Percentiles rank a stretch among this genome's conserved stretches.
phyloP scores from a whole-genome alignment of 2,329 filamentous ascomycete species.

The Aspergillus sp. region DNA sequence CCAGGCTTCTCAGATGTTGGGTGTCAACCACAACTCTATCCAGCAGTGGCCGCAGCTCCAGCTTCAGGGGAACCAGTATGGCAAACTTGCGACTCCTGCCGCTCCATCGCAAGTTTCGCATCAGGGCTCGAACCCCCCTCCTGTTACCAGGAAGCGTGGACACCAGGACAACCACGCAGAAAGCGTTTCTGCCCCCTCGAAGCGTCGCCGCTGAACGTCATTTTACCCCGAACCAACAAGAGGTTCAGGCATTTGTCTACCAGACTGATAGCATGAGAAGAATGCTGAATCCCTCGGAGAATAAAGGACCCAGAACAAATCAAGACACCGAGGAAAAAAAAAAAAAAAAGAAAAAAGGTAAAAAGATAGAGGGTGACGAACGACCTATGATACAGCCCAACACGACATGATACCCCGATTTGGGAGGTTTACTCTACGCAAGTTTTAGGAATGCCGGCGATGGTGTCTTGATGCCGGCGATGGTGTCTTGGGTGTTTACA shows the following conservation, averaged over 20 bases:
- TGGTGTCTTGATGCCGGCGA: not conserved
- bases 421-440: not conserved
- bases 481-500: not conserved
- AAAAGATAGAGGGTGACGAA: not conserved
- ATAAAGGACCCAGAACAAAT: not conserved
- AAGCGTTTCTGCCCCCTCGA: not conserved
- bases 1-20: not conserved
- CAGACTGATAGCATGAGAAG: not conserved
- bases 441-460: not conserved
- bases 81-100: not conserved
- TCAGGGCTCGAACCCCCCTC: not conserved
- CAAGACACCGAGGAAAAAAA: not conserved
- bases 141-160: not conserved
- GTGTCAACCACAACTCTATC: not conserved
- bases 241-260: not conserved
- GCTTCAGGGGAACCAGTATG: not conserved
- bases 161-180: not conserved
- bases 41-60: not conserved
- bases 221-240: not conserved
- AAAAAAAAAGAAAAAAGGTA: not conserved
- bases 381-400: not conserved
- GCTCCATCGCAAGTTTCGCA: not conserved
- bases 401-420: not conserved
- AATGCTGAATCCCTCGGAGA: not conserved
- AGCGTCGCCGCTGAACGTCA: not conserved